Conservation (phyloP, 345 rosid genomes). For the Eucalyptus sideroxylon region DNA sequence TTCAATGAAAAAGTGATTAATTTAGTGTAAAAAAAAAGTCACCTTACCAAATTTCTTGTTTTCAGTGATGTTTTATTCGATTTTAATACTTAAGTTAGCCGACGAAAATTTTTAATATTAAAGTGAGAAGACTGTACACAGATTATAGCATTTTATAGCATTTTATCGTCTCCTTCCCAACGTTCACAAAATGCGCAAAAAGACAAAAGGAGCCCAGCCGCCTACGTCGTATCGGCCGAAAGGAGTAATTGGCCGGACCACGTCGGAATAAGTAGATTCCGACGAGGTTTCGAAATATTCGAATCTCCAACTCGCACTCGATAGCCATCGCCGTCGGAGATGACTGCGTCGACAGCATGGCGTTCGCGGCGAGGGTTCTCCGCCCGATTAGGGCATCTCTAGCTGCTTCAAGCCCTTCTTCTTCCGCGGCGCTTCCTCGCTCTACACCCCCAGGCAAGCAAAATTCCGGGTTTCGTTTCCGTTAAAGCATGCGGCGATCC, state of each 20-base stretch:
- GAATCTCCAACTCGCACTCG: not conserved
- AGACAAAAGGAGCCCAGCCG: not conserved
- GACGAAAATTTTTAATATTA: rapidly evolving
- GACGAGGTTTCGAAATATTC: not conserved
- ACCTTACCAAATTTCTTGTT: no score
- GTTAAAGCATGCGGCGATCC: not conserved
- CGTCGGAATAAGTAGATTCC: not conserved
- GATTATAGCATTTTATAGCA: no score
- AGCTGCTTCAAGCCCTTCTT: not conserved
- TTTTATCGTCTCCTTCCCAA: rapidly evolving
- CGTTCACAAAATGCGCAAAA: not conserved
- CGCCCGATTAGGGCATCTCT: not conserved
- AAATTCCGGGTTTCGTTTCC: not conserved
- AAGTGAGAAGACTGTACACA: no score
- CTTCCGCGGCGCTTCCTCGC: not conserved
- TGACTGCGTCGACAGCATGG: not conserved
- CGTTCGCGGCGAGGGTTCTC: not conserved
- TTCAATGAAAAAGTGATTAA: no score
- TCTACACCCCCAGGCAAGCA: not conserved
- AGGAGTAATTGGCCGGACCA: not conserved
- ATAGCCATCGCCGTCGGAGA: not conserved
- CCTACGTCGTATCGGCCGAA: not conserved
- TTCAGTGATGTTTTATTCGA: no score
- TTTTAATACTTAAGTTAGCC: no score
- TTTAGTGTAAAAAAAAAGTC: no score